A percentile compares a stretch with the other conserved stretches of the same genome.
These are phyloP conservation scores for Usnea hakonensis DNA, from an alignment of 495 filamentous ascomycete species.

Conservation along the genomic window DNA sequence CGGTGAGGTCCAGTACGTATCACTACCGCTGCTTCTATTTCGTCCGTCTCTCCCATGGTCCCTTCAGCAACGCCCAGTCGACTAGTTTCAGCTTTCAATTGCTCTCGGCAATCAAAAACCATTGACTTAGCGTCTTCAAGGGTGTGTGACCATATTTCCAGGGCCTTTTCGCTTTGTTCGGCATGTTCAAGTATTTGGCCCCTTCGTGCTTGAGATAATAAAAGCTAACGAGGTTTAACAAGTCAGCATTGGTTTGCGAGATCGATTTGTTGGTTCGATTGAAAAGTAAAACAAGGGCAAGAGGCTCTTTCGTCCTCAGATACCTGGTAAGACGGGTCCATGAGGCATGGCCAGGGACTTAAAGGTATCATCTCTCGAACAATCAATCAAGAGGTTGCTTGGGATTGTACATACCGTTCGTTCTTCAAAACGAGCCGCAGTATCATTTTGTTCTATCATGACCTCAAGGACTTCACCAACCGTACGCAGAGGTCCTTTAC, in stretches of 20 bases:
- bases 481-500: conserved; percentile 61
- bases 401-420: conserved; percentile 28
- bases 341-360: neutral
- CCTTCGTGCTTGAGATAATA: conserved; percentile 52
- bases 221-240: conserved; percentile 23
- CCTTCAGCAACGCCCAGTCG: conserved; percentile 24
- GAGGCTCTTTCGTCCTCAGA: neutral
- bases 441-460: conserved; percentile 80
- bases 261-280: neutral
- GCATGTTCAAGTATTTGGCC: conserved; percentile 72
- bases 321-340: neutral
- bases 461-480: conserved; percentile 75
- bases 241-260: neutral
- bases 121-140: conserved; percentile 45
- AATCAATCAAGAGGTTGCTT: neutral
- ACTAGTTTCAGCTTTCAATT: conserved; percentile 46
- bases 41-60: conserved; percentile 32
- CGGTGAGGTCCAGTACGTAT: conserved; percentile 50
- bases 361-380: conserved; percentile 6
- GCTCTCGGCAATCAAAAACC: conserved; percentile 56
- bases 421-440: conserved; percentile 55
- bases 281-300: neutral
- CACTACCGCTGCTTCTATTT: conserved; percentile 35
- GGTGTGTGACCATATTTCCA: conserved; percentile 58
- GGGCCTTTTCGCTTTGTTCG: conserved; percentile 47